These are phyloP conservation scores for Cytidiella melzeri DNA, from an alignment of 768 basidiomycete genomes.

Conservation along the genomic window DNA sequence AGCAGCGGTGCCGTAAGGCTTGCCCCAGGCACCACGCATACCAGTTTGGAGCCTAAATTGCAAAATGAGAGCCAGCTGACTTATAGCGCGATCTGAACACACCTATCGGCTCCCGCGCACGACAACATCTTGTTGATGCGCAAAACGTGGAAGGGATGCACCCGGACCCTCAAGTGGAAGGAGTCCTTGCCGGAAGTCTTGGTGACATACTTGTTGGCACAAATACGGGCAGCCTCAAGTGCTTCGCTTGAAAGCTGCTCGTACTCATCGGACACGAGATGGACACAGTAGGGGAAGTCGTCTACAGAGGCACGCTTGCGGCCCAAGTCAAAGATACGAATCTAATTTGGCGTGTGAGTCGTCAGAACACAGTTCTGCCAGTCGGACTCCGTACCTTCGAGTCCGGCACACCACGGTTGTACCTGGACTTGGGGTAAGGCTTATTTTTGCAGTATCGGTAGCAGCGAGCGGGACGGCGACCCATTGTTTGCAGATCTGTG, in stretches of 20 bases:
- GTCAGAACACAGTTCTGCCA: not conserved
- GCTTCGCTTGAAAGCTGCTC: slow-evolving; percentile 95
- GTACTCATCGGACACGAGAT: slow-evolving; percentile 96
- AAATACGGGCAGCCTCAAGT: slow-evolving; percentile 96
- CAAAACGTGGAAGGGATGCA: slow-evolving; percentile 97
- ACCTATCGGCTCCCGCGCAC: slow-evolving; percentile 98
- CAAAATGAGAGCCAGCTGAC: not conserved
- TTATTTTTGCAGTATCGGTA: slow-evolving; percentile 99
- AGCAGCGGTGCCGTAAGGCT: slow-evolving; percentile 93
- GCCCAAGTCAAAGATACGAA: slow-evolving; percentile 93
- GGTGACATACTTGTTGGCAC: slow-evolving; percentile 99
- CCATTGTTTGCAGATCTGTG: slow-evolving; percentile 51
- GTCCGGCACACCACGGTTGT: slow-evolving; percentile 99
- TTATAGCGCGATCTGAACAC: slow-evolving; percentile 15
- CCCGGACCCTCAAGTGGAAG: slow-evolving; percentile 96
- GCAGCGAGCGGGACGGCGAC: slow-evolving; percentile 96
- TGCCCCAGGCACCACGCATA: slow-evolving; percentile 99
- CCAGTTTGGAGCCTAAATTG: slow-evolving; percentile 75
- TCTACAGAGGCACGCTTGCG: slow-evolving; percentile 95
- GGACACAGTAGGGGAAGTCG: slow-evolving; percentile 96
- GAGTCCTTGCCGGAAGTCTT: slow-evolving; percentile 98
- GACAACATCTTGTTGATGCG: slow-evolving; percentile 99
- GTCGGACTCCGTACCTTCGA: slow-evolving; percentile 54
- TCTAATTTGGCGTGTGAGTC: slow-evolving; percentile 46
- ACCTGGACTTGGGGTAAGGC: slow-evolving; percentile 92